A percentile compares a stretch with the other conserved stretches of the same genome.
These are phyloP conservation scores for Acorus gramineus DNA, from an alignment of 106 monocot species.

Conservation along the genomic window DNA sequence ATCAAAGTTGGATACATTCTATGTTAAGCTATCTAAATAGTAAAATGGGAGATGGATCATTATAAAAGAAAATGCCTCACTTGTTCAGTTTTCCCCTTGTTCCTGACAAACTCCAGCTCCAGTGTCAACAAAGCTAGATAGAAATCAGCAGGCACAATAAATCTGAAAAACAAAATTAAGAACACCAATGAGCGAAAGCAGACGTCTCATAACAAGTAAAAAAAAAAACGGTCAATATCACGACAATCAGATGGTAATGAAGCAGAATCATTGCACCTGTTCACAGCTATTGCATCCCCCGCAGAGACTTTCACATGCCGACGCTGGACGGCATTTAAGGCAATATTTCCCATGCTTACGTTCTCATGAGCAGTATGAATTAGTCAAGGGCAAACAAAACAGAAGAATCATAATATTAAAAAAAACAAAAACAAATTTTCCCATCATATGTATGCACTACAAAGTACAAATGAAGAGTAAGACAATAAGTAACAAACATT, in stretches of 20 bases:
- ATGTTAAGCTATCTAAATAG: too few relatives aligned
- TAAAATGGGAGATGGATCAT: too few relatives aligned
- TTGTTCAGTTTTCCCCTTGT: conserved; percentile 59
- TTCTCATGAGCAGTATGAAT: conserved; percentile 41
- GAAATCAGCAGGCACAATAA: conserved; percentile 51
- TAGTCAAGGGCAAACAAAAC: conserved; percentile 37
- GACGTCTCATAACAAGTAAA: not conserved
- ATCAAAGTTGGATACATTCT: too few relatives aligned
- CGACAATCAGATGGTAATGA: not conserved
- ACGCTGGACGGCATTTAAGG: conserved; percentile 79
- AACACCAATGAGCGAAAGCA: conserved; percentile 1
- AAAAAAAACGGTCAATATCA: not conserved
- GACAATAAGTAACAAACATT: too few relatives aligned
- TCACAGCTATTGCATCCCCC: conserved; percentile 58
- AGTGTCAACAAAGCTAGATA: conserved; percentile 77
- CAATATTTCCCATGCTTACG: conserved; percentile 40
- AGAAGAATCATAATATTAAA: too few relatives aligned
- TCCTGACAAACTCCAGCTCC: conserved; percentile 78
- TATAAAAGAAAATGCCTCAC: conserved; percentile 18
- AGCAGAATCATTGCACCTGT: conserved; percentile 29
- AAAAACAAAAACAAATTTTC: too few relatives aligned
- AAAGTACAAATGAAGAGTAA: too few relatives aligned
- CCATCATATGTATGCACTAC: too few relatives aligned
- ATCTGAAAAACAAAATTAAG: conserved; percentile 25
- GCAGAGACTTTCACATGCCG: conserved; percentile 72